Evolutionary conservation across 495 filamentous ascomycete species (phyloP), one percentile per base, ranked within the genome.

Genomic region (Hyaloscypha finlandica): DNA sequence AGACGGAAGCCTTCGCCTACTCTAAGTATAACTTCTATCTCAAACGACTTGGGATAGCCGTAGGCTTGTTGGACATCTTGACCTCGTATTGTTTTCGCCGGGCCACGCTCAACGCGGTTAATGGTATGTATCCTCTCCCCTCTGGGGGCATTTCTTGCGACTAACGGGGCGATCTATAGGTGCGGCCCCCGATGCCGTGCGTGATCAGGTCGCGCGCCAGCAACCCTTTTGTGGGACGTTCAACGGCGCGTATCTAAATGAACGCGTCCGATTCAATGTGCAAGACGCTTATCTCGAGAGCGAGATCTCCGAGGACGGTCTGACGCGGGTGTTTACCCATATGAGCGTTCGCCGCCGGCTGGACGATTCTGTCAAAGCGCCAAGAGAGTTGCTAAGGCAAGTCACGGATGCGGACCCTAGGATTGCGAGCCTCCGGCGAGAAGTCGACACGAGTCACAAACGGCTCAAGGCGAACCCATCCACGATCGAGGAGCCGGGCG

Each of bases 311-410:
- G 51, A 70, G 59, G 56, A 68, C 65, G 68, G 71, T n/a, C 68
- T 73, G 2, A 65, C 62, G 53, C 64, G 62, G 52, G 71, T 68
- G 59, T 68, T 73, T 53, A 71, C 65, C 25, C 68, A 71, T 39
- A 73, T 71, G 57, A 72, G 59, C 52, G 51, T 68, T 57, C 66
- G 66, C 32, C 63, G 33, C 29, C 63, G 63, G 51, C 66, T 60
- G 5, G 66, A 59, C 59, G 65, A 57, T 42, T 51, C 59, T 29
- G 9, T 42, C 20, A 32, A 64, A 57, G 59, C 45, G 5, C 57
- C 68, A 37, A 30, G n/a, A 51, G 53, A 68, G 56, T 52, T 70
- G n/a, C 63, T 70, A 37, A 45, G 64, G 29, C 59, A 6, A 59
- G 16, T 70, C 59, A 31, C 64, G 6, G 59, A 65, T 16, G 65